Conservation (phyloP, 495 filamentous ascomycete genomes). For the Xylaria telfairii region DNA sequence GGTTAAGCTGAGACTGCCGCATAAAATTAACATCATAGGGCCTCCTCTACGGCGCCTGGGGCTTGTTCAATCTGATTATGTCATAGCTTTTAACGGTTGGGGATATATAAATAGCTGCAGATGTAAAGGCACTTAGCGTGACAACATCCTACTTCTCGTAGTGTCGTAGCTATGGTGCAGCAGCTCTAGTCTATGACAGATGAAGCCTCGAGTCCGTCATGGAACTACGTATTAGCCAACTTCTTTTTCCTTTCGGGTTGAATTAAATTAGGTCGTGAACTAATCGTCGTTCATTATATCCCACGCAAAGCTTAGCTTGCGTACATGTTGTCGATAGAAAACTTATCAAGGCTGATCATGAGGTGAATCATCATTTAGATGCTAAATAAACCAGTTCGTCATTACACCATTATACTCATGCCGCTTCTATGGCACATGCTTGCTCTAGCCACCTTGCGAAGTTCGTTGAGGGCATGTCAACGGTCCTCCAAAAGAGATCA, state of each 20-base stretch:
- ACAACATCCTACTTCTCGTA: too few species aligned
- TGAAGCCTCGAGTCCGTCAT: background rate
- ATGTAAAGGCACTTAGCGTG: too few species aligned
- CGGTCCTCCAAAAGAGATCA: slow-evolving; percentile 63
- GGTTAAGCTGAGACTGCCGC: too few species aligned
- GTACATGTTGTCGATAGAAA: background rate
- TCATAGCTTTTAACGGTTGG: too few species aligned
- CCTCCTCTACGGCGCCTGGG: too few species aligned
- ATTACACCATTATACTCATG: background rate
- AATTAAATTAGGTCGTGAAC: background rate
- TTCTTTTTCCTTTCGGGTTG: background rate
- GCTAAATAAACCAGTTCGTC: background rate
- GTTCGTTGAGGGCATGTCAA: slow-evolving; percentile 62
- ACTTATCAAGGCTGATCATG: background rate
- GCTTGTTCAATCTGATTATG: too few species aligned
- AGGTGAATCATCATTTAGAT: background rate
- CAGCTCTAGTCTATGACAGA: too few species aligned
- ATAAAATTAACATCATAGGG: too few species aligned
- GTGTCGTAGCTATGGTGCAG: too few species aligned
- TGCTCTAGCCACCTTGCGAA: slow-evolving; percentile 62
- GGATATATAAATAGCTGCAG: too few species aligned
- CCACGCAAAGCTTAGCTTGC: background rate
- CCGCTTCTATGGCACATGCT: slow-evolving; percentile 28
- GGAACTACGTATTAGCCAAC: background rate
- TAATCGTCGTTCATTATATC: background rate